Percentiles rank a stretch among this genome's conserved stretches.
Evolutionary conservation across 345 rosid genomes (phyloP).

Genomic region (Pugionium cornutum): DNA sequence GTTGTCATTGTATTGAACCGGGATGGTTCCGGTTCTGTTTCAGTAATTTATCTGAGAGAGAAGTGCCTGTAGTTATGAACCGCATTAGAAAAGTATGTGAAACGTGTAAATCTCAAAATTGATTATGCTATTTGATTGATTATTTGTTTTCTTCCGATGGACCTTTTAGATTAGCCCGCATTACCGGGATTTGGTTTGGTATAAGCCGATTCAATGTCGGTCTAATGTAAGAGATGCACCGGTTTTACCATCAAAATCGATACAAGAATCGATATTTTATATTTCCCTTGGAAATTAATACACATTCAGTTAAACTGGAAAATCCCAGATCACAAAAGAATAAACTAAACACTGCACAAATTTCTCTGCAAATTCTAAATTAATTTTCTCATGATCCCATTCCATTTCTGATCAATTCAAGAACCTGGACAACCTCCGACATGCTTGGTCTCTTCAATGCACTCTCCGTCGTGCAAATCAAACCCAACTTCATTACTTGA

Average conservation of each 20-base stretch:
- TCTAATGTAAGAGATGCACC: neutral
- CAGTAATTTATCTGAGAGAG: constrained; percentile 60
- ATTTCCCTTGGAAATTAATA: constrained; percentile 5
- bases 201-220: neutral
- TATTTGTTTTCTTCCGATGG: constrained; percentile 11
- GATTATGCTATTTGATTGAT: constrained; percentile 40
- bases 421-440: constrained; percentile 97
- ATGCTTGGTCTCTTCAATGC: constrained; percentile 91
- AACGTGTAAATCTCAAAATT: constrained; percentile 62
- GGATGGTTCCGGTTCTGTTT: constrained; percentile 91
- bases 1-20: constrained; percentile 90
- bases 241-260: constrained; percentile 1
- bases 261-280: neutral
- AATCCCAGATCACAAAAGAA: constrained; percentile 22
- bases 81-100: constrained; percentile 61
- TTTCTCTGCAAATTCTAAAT: constrained; percentile 32
- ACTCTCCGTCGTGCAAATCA: constrained; percentile 72
- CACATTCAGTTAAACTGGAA: constrained; percentile 10
- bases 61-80: constrained; percentile 60
- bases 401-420: constrained; percentile 82
- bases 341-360: constrained; percentile 26
- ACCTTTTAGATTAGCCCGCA: neutral
- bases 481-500: constrained; percentile 89
- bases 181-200: neutral
- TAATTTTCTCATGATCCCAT: constrained; percentile 44